These are phyloP conservation scores for Podaxis sp. DNA, from an alignment of 768 basidiomycete genomes.

Conservation along the genomic window DNA sequence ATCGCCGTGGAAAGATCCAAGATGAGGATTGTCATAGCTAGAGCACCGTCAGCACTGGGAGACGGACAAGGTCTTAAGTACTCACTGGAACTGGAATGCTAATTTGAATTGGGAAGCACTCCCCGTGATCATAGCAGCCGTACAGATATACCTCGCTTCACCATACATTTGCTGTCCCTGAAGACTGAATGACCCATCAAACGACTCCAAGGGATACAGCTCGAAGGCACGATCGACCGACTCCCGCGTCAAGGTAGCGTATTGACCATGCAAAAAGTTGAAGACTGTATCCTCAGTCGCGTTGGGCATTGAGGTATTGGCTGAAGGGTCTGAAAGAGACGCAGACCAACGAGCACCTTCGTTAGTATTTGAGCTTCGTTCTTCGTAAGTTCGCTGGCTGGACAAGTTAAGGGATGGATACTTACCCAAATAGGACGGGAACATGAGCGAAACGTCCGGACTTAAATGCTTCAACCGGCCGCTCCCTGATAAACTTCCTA, in stretches of 20 bases:
- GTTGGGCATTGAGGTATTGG: conserved; percentile 37
- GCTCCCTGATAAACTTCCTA: conserved; percentile 29
- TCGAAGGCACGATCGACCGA: conserved; percentile 30
- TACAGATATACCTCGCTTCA: conserved; percentile 43
- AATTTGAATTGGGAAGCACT: conserved; percentile 15
- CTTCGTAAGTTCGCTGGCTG: neutral
- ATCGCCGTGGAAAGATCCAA: conserved; percentile 34
- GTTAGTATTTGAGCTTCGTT: conserved; percentile 33
- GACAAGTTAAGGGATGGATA: neutral
- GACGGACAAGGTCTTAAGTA: neutral
- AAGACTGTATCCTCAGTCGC: conserved; percentile 38
- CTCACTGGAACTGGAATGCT: conserved; percentile 36
- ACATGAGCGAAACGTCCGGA: conserved; percentile 35
- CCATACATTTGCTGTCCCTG: conserved; percentile 47
- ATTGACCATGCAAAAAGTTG: conserved; percentile 42
- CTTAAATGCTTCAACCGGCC: conserved; percentile 38
- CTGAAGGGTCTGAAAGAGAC: conserved; percentile 28
- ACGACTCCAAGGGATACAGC: conserved; percentile 34
- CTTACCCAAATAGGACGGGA: conserved; percentile 36
- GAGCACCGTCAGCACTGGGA: neutral
- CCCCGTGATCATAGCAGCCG: conserved; percentile 33
- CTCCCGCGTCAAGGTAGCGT: conserved; percentile 24
- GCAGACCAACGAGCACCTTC: conserved; percentile 42
- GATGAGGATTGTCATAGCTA: conserved; percentile 40
- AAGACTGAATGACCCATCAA: conserved; percentile 31